Conservation (phyloP, 345 rosid genomes). For the Triadica sebifera region DNA sequence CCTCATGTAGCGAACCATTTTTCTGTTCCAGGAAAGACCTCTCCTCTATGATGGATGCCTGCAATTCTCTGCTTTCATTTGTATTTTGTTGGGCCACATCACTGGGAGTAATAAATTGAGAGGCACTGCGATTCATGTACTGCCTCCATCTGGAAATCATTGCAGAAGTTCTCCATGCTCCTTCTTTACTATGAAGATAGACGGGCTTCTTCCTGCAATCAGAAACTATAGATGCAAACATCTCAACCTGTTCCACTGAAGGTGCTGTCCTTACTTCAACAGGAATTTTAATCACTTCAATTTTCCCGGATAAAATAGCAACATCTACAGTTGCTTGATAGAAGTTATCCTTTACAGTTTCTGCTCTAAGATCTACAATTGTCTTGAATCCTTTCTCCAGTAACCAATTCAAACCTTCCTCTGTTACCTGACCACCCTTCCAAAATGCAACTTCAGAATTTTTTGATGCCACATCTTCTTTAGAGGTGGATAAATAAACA, state of each 20-base stretch:
- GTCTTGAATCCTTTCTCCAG: constrained; percentile 73
- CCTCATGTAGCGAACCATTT: constrained; percentile 28
- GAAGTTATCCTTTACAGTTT: constrained; percentile 71
- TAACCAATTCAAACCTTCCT: constrained; percentile 85
- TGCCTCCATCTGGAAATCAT: constrained; percentile 97
- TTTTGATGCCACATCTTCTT: constrained; percentile 44
- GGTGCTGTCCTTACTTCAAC: constrained; percentile 84
- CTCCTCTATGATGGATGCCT: constrained; percentile 28
- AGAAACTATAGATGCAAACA: constrained; percentile 74
- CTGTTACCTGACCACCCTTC: constrained; percentile 88
- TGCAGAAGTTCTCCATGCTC: constrained; percentile 80
- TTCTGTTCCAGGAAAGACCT: constrained; percentile 34
- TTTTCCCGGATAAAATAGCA: constrained; percentile 56
- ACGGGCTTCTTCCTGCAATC: constrained; percentile 74
- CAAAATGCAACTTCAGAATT: constrained; percentile 79
- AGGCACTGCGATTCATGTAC: constrained; percentile 58
- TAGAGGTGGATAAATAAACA: constrained; percentile 55
- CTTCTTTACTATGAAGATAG: constrained; percentile 93
- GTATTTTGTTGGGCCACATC: constrained; percentile 22
- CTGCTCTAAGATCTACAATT: constrained; percentile 83
- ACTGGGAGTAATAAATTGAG: constrained; percentile 21
- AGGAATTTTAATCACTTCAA: constrained; percentile 68
- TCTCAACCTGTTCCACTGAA: constrained; percentile 83
- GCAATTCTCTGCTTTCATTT: constrained; percentile 23
- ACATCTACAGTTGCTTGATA: constrained; percentile 63